Conservation (phyloP, 139 green algal genomes). For the Chlamydomonas schloesseri region DNA sequence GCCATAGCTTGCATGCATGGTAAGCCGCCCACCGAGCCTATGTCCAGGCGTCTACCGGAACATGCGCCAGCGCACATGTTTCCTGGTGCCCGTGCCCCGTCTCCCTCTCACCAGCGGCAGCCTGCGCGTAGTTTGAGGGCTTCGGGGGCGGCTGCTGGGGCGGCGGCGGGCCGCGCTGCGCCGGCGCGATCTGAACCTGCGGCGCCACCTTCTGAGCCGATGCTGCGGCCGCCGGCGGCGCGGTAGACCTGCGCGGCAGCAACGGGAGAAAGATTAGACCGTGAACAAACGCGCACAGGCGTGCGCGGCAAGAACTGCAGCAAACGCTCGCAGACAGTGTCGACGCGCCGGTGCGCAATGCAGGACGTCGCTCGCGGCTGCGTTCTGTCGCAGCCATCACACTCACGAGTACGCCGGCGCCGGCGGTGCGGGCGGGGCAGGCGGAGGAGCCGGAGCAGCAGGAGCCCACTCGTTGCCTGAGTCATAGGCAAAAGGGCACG, state of each 20-base stretch:
- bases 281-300: no score
- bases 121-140: constrained; percentile 48
- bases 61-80: no score
- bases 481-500: no score
- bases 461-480: constrained; percentile 38
- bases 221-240: not conserved
- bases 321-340: no score
- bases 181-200: constrained; percentile 37
- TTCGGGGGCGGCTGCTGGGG: constrained; percentile 42
- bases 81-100: no score
- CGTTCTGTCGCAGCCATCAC: not conserved
- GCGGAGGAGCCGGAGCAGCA: constrained; percentile 5
- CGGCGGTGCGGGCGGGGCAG: not conserved
- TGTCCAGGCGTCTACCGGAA: no score
- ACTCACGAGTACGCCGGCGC: constrained; percentile 30
- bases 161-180: constrained; percentile 4
- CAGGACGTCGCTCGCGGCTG: no score
- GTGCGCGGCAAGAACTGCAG: no score
- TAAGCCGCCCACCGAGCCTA: no score
- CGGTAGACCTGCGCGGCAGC: not conserved
- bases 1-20: no score
- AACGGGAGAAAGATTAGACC: no score
- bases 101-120: constrained; percentile 37
- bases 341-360: no score
- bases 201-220: constrained; percentile 38